Evolutionary conservation across 495 filamentous ascomycete species (phyloP).

Genomic region (Penicillium atrosanguineum): DNA sequence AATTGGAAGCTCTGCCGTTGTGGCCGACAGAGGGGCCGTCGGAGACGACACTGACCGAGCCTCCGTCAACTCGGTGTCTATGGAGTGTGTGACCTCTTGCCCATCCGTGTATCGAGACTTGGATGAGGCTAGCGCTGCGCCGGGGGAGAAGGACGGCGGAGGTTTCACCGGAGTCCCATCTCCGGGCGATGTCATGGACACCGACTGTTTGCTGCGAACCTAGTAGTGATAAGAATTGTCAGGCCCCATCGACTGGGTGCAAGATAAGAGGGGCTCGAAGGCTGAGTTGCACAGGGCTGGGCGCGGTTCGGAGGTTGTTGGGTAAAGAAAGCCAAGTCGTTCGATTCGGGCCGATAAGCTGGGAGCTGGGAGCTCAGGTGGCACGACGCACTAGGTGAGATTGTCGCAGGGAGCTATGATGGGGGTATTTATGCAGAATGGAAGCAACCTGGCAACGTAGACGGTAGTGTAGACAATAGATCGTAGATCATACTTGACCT

Average conservation of each 20-base stretch:
- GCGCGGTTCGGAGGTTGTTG: constrained; percentile 9
- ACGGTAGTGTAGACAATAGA: constrained; percentile 4
- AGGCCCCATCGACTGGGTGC: constrained; percentile 37
- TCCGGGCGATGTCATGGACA: constrained; percentile 61
- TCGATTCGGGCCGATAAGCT: constrained; percentile 17
- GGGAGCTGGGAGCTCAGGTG: not conserved
- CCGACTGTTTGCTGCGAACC: constrained; percentile 26
- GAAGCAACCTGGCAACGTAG: constrained; percentile 1
- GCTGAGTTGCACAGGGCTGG: constrained; percentile 8
- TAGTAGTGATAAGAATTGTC: constrained; percentile 12
- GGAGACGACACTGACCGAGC: constrained; percentile 52
- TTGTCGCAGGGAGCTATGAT: not conserved
- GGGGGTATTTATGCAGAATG: not conserved
- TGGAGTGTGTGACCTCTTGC: constrained; percentile 37
- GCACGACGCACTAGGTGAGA: not conserved
- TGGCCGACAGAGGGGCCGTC: constrained; percentile 33
- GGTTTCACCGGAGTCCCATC: constrained; percentile 61
- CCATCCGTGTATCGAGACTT: constrained; percentile 47
- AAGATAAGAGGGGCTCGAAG: not conserved
- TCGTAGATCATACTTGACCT: constrained; percentile 15
- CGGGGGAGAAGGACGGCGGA: constrained; percentile 55
- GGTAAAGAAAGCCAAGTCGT: constrained; percentile 27
- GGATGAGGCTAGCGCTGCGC: constrained; percentile 50
- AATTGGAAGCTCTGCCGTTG: constrained; percentile 38
- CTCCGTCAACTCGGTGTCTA: constrained; percentile 50